Conservation (phyloP, 202 grass and related monocot genomes). For the Panicum hallii region DNA sequence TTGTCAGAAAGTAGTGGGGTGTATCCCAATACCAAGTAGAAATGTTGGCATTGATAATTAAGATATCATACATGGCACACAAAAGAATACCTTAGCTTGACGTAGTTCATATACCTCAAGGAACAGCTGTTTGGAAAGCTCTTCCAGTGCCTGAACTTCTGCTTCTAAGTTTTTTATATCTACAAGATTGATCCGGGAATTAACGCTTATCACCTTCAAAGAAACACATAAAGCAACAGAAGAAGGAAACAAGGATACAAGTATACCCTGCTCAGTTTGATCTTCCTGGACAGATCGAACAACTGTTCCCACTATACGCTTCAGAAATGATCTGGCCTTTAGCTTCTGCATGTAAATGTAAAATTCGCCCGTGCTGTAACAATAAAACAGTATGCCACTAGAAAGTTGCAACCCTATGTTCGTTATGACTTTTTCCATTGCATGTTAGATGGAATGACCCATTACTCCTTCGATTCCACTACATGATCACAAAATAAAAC, state of each 20-base stretch:
- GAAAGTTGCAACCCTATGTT: not conserved
- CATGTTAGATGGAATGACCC: not conserved
- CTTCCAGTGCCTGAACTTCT: slow-evolving; percentile 94
- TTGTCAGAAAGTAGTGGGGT: slow-evolving; percentile 1
- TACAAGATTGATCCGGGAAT: slow-evolving; percentile 43
- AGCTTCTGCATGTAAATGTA: slow-evolving; percentile 70
- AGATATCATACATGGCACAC: not conserved
- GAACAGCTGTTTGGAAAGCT: slow-evolving; percentile 97
- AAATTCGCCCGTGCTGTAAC: not conserved
- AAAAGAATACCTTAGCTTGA: slow-evolving; percentile 78
- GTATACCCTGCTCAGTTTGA: slow-evolving; percentile 94
- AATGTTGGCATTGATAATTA: not conserved
- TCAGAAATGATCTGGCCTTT: slow-evolving; percentile 94
- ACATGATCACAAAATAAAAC: slow-evolving; percentile 5
- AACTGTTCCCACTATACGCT: slow-evolving; percentile 94
- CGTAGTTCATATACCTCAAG: slow-evolving; percentile 98
- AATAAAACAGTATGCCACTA: not conserved
- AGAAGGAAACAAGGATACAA: slow-evolving; percentile 30
- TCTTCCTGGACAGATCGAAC: slow-evolving; percentile 95
- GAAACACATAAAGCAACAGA: not conserved
- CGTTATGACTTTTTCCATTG: not conserved
- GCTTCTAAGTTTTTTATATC: slow-evolving; percentile 98
- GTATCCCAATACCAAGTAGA: not conserved
- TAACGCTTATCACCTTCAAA: not conserved
- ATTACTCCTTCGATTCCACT: not conserved